These are phyloP conservation scores for Peronospora farinosa DNA, from an alignment of 352 stramenopile genomes.

Conservation along the genomic window DNA sequence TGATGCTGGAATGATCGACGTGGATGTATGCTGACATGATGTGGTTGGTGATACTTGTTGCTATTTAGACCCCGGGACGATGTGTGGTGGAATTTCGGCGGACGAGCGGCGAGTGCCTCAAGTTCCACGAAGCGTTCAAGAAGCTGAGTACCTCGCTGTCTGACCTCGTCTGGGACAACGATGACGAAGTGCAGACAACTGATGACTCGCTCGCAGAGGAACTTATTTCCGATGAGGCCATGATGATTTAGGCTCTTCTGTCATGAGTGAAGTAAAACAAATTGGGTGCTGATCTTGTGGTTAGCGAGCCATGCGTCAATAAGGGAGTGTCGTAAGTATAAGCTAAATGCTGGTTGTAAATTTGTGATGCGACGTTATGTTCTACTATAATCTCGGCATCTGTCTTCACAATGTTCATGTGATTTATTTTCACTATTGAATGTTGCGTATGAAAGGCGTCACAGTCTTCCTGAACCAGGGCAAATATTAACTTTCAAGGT, in stretches of 20 bases:
- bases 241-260: conserved; percentile 65
- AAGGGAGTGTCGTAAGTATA: no score
- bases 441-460: no score
- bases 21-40: conserved; percentile 22
- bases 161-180: conserved; percentile 51
- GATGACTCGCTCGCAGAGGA: conserved; percentile 45
- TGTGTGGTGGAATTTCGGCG: conserved; percentile 71
- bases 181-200: conserved; percentile 22
- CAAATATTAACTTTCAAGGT: no score
- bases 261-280: background rate
- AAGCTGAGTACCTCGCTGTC: conserved; percentile 47
- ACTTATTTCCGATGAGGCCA: conserved; percentile 70
- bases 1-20: conserved; percentile 13
- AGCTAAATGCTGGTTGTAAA: no score
- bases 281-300: no score
- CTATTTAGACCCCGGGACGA: conserved; percentile 35
- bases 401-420: no score
- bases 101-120: conserved; percentile 58
- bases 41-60: conserved; percentile 22
- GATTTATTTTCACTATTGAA: no score
- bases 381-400: no score
- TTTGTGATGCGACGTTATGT: no score
- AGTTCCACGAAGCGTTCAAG: conserved; percentile 72
- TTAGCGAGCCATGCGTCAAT: no score
- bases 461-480: no score